Evolutionary conservation across 495 filamentous ascomycete species (phyloP), one percentile per base, ranked within the genome.

Genomic region (Xylaria grammica): DNA sequence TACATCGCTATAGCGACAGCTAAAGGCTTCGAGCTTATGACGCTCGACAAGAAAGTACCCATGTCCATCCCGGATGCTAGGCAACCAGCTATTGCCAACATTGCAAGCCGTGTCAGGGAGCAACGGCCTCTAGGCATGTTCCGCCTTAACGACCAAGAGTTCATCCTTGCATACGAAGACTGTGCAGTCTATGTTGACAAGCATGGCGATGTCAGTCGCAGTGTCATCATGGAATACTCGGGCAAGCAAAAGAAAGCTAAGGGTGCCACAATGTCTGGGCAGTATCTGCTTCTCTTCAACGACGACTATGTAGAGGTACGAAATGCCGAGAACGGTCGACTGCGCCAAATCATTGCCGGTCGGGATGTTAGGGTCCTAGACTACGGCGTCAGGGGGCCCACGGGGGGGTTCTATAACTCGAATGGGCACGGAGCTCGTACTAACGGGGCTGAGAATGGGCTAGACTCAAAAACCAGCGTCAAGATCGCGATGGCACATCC

Each of bases 131-230:
- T 99, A 13, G 93, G 93, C 54, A 98, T 99, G 95, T 97, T 98
- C 84, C 89, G 94, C 54, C 87, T 98, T 54, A 92, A 89, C 57
- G 93, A 97, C 49, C 87, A 88, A 44, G 95, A 99, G 75, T 98
- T 97, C 78, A 78, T 99, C 5, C 86, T 97, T n/a, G 89, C 88
- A 15, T 99, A 97, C 74, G 91, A 93, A 67, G 92, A 97, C 73
- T 97, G 94, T 65, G 95, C 92, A 22, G 92, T 98, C 1, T 99
- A 98, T 66, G 92, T 97, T 75, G 96, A 98, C 78, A 97, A 98
- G 76, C 93, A 97, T 74, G 96, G 95, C 65, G 95, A 98, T 61
- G 91, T 99, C 19, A 92, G 87, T 38, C 88, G 95, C 49, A 89
- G 87, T 38, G 92, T 98, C 60, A 91, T 99, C 62, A 96, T 98